Evolutionary conservation across 257 asterid species (phyloP), one percentile per base, ranked within the genome.

Genomic region (Plantago elongata): DNA sequence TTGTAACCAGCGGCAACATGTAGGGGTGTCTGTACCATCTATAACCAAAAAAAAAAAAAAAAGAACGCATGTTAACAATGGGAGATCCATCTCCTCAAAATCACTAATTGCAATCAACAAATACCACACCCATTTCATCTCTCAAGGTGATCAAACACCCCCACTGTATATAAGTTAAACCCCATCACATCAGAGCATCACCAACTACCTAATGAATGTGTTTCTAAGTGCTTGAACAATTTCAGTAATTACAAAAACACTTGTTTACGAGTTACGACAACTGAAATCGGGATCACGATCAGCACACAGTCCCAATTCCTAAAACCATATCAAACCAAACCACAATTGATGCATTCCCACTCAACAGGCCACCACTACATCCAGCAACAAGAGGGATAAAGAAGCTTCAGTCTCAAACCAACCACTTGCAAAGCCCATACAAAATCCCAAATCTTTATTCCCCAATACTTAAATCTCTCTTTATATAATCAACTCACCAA

Each of bases 21-120:
- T 67, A 93, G 96, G 45, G 97, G 99, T 50, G 99, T 89, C 66
- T 93, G 97, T 34, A 70, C 95, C 97, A 93, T 93, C 99, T 93
- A 81, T 70, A 72, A 38, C 50, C 38, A 60, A 65, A 7, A 44
- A 74, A 38, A 57, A 65, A 7, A 44, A 74, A 49, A 67, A 52
- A 9, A 30, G 14, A 62, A 64, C 57, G 49, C 1, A 22, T 22
- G 27, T 22, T 22, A 22, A 22, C 40, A 34, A 34, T 4, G 2
- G 40, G 7, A 34, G 40, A 34, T 34, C 40, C 40, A 34, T 4
- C 40, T 34, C 40, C 8, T 34, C 40, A 34, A 4, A 2, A 34
- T 7, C 40, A 34, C 40, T 34, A 34, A 34, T 34, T 34, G 40
- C 40, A 34, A 5, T 34, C 8, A 22, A 34, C 40, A 34, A 0